A percentile compares a stretch with the other conserved stretches of the same genome.
Conservation (phyloP, 2,329 filamentous ascomycete genomes). For the Colletotrichum australisinense region DNA sequence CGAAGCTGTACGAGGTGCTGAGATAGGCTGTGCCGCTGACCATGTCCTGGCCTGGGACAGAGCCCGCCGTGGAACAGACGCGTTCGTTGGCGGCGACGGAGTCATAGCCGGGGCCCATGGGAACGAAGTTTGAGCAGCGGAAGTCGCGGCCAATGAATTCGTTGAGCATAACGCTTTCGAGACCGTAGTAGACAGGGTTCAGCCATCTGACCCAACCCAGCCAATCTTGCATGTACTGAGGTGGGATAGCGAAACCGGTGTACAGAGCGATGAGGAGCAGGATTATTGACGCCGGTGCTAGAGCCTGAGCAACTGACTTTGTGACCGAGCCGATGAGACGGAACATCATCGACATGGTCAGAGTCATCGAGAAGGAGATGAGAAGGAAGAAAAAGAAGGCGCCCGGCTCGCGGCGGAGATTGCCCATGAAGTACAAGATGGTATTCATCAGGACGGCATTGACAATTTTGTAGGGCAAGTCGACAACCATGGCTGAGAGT, state of each 20-base stretch:
- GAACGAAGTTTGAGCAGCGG: slow-evolving; percentile 54
- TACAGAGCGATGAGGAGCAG: slow-evolving; percentile 56
- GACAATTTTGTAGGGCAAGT: slow-evolving; percentile 49
- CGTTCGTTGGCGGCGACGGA: slow-evolving; percentile 42
- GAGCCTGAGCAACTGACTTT: slow-evolving; percentile 62
- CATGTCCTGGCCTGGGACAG: slow-evolving; percentile 53
- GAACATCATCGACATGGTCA: slow-evolving; percentile 77
- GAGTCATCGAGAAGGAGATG: slow-evolving; percentile 67
- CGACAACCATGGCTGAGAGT: slow-evolving; percentile 38
- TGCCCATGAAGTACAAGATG: slow-evolving; percentile 55
- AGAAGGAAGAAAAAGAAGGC: slow-evolving; percentile 75
- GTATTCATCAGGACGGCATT: slow-evolving; percentile 51
- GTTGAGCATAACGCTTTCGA: slow-evolving; percentile 72
- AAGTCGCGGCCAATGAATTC: slow-evolving; percentile 65
- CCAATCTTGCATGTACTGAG: slow-evolving; percentile 58
- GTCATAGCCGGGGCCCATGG: slow-evolving; percentile 42
- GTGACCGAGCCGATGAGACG: slow-evolving; percentile 54
- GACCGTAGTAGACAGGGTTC: slow-evolving; percentile 70
- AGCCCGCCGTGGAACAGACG: slow-evolving; percentile 61
- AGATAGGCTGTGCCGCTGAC: slow-evolving; percentile 63
- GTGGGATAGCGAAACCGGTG: slow-evolving; percentile 60
- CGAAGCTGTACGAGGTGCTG: slow-evolving; percentile 58
- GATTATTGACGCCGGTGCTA: slow-evolving; percentile 62
- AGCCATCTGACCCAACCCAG: slow-evolving; percentile 74
- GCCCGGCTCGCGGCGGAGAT: slow-evolving; percentile 60